phyloP scores from a whole-genome alignment of 179 eudicot genomes.

The Camellia oleifera region DNA sequence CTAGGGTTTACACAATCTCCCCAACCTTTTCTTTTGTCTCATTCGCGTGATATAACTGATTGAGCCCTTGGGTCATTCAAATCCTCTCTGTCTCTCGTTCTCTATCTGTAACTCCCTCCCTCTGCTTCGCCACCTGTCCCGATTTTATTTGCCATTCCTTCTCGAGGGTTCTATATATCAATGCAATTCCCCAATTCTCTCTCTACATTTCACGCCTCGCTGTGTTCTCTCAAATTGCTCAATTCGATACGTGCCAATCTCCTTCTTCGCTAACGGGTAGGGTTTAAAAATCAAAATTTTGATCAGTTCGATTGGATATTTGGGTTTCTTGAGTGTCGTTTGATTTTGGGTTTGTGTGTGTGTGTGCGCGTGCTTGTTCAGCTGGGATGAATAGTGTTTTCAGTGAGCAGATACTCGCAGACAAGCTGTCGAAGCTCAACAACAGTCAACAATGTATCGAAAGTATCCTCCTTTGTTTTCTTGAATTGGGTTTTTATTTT shows the following conservation, averaged over 20 bases:
- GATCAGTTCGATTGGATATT: not conserved
- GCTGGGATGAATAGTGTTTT: slow-evolving; percentile 84
- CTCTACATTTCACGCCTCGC: not conserved
- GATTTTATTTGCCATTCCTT: not conserved
- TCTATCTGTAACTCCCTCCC: not conserved
- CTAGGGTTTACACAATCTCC: not conserved
- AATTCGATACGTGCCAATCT: not conserved
- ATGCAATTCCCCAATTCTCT: not conserved
- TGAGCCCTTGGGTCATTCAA: not conserved
- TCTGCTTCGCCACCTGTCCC: not conserved
- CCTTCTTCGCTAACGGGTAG: not conserved
- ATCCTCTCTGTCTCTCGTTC: not conserved
- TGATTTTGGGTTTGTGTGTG: not conserved
- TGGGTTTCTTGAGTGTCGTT: not conserved
- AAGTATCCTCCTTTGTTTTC: slow-evolving; percentile 65
- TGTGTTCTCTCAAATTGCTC: not conserved
- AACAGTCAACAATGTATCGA: slow-evolving; percentile 94
- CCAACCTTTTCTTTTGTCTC: not conserved
- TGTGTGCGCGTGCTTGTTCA: not conserved
- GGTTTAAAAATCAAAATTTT: slow-evolving; percentile 3
- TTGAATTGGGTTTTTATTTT: not conserved
- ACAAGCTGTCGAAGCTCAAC: slow-evolving; percentile 95
- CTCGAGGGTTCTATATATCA: not conserved
- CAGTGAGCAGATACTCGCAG: slow-evolving; percentile 81
- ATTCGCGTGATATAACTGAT: slow-evolving; percentile 6